Conservation (phyloP, 129 eudicot species). For the Sambucus nigra region DNA sequence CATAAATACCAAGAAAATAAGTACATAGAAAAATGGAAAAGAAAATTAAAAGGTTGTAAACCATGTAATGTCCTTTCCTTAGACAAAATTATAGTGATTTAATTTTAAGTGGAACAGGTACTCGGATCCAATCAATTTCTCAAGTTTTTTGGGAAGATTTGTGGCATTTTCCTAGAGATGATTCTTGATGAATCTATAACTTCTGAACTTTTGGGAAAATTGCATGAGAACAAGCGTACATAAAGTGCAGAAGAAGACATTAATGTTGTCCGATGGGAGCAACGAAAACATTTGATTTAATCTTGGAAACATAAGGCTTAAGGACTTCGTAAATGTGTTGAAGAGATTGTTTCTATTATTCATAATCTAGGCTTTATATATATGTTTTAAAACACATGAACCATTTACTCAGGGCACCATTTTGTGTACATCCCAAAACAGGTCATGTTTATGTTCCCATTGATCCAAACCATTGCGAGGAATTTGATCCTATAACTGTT, state of each 20-base stretch:
- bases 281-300: conserved; percentile 58
- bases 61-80: too few species aligned
- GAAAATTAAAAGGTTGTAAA: too few species aligned
- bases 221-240: conserved; percentile 64
- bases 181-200: conserved; percentile 76
- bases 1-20: too few species aligned
- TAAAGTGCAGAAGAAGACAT: conserved; percentile 43
- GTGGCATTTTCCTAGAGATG: too few species aligned
- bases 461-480: conserved; percentile 70
- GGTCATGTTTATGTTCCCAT: conserved; percentile 95
- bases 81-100: too few species aligned
- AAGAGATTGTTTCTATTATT: conserved; percentile 83
- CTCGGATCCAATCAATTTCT: too few species aligned
- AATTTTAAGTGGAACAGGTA: too few species aligned
- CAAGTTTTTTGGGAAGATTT: too few species aligned
- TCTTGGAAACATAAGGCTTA: conserved; percentile 72
- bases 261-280: conserved; percentile 68
- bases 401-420: conserved; percentile 94
- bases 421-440: conserved; percentile 94
- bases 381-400: conserved; percentile 96
- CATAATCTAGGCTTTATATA: conserved; percentile 95
- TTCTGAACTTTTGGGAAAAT: conserved; percentile 60
- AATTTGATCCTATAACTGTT: conserved; percentile 75
- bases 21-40: too few species aligned
- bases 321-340: conserved; percentile 67